Evolutionary conservation across 164 flowering plant species (phyloP), one percentile per base, ranked within the genome.

Genomic region (Protea cynaroides): DNA sequence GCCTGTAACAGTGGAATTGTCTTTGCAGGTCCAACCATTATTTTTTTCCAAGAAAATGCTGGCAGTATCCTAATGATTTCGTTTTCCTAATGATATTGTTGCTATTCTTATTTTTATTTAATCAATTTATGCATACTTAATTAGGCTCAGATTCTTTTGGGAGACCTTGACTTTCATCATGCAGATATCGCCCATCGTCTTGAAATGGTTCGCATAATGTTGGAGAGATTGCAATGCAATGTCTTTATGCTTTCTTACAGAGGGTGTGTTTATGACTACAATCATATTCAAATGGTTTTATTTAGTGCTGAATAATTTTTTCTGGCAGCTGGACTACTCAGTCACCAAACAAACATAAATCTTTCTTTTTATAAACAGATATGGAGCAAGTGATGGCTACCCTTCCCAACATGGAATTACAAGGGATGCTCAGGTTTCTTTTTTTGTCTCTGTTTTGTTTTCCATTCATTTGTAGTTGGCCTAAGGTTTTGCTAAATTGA

Each of bases 41-140:
- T 95, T 65, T 92, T 92, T 71, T 95, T 95, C 80, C 99, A 95
- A 76, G 99, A 95, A 80, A 95, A 95, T 83, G 99, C 99, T 70
- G 99, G 99, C 72, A 95, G 99, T 95, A 95, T 94, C 99, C 96
- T 87, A 36, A 34, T 63, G 19, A 37, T 58, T 12, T 29, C 64
- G 46, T 53, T 18, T 59, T 15, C 61, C 17, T 22, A 11, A 13
- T 2, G 67, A 22, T 29, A 37, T 70, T 7, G n/a, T 3, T 23
- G 15, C 19, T 63, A 8, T 24, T 58, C 22, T 29, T 29, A 29
- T 29, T 29, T 29, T 5, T 5, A 29, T 29, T 29, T 5, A 29
- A 40, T 40, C 46, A 29, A 29, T 40, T 9, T 40, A 40, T 59
- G 15, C 49, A 11, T 38, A 14, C 10, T 36, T 43, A 38, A 62